Evolutionary conservation across 2,329 filamentous ascomycete species (phyloP), one percentile per base, ranked within the genome.

Genomic region (Botryotinia globosa): DNA sequence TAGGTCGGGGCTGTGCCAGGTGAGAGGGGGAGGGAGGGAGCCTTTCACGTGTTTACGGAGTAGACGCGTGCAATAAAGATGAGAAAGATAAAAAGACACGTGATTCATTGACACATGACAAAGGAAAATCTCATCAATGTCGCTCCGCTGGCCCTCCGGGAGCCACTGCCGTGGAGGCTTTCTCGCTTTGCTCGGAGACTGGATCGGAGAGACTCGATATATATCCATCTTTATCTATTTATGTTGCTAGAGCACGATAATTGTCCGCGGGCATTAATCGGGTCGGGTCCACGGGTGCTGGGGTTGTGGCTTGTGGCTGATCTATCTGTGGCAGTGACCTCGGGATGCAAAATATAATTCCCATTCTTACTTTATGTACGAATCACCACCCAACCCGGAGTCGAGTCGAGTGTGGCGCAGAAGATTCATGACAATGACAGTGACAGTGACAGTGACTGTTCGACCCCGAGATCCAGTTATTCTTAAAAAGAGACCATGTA

Each of bases 1-100:
- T n/a, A n/a, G 48, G 32, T n/a, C 25, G 22, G 59, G 59, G 34
- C 59, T 62, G 59, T 62, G 59, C 59, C 59, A 59, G 58, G 58
- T 34, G 20, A 18, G 10, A 61, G n/a, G n/a, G n/a, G n/a, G n/a
- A n/a, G n/a, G n/a, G n/a, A n/a, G n/a, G n/a, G n/a, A n/a, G n/a
- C n/a, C 6, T 39, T 18, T 61, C 34, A 39, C 58, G 58, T 61
- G 58, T 16, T 25, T 14, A 2, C 32, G 3, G 32, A 34, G 14
- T 8, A 37, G 12, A 61, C 58, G 32, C 58, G 58, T 37, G 4
- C 10, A 6, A 51, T 12, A 51, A 51, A 51, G 48, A 51, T 4
- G 12, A 6, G 6, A 7, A 3, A 45, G 44, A 39, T 34, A 10
- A 8, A 8, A n/a, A 4, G 2, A 1, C 61, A 63, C 37, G 37